phyloP scores from a whole-genome alignment of 1,139 yeast species.

The Sugiyamaella neomexicana region DNA sequence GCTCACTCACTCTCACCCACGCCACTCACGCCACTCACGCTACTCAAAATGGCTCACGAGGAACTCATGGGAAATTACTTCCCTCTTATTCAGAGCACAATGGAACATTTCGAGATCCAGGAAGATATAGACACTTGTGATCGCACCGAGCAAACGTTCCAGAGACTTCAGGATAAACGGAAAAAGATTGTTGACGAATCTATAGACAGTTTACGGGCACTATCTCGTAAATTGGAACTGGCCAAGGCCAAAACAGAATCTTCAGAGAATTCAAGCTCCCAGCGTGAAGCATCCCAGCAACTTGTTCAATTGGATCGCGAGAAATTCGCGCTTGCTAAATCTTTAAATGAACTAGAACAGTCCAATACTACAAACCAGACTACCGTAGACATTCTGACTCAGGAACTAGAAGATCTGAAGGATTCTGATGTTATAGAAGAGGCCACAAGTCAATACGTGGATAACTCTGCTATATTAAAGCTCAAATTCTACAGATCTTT shows the following conservation, averaged over 20 bases:
- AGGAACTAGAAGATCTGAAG: conserved; percentile 43
- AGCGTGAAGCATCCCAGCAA: conserved; percentile 32
- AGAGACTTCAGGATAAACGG: conserved; percentile 25
- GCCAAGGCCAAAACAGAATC: conserved; percentile 36
- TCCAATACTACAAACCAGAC: conserved; percentile 51
- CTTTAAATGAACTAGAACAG: conserved; percentile 57
- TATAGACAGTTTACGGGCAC: conserved; percentile 28
- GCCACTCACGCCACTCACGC: background rate
- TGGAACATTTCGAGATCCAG: conserved; percentile 52
- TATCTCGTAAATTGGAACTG: conserved; percentile 37
- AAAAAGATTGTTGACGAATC: conserved; percentile 26
- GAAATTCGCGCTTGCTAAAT: conserved; percentile 57
- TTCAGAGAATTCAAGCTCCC: conserved; percentile 39
- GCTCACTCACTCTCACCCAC: too few relatives aligned
- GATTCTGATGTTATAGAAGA: conserved; percentile 37
- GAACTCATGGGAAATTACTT: conserved; percentile 20
- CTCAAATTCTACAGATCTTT: conserved; percentile 42
- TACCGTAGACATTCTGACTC: conserved; percentile 46
- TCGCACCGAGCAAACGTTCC: conserved; percentile 26
- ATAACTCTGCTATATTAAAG: conserved; percentile 42
- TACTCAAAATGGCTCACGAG: conserved; percentile 12
- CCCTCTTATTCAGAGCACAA: conserved; percentile 35
- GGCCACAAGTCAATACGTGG: conserved; percentile 36
- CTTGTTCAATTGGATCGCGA: conserved; percentile 47
- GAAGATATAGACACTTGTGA: conserved; percentile 45